A percentile compares a stretch with the other conserved stretches of the same genome.
phyloP scores from a whole-genome alignment of 441 rosid species.

The Populus hybrid region DNA sequence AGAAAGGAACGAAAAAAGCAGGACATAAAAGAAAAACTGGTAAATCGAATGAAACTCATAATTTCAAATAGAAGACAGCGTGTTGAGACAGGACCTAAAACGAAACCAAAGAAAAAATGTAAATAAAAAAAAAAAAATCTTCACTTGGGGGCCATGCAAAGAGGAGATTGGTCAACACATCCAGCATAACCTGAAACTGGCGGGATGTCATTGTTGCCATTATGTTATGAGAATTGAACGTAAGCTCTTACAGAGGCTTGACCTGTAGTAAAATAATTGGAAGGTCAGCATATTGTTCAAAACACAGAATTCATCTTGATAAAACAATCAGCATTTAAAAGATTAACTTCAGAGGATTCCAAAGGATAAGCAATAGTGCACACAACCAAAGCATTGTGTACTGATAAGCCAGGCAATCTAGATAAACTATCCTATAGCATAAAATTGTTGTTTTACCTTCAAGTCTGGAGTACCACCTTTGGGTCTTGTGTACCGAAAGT shows the following conservation, averaged over 20 bases:
- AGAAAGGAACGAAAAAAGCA: background rate
- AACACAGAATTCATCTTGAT: conserved; percentile 13
- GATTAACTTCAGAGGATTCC: conserved; percentile 10
- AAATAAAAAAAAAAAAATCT: conserved; percentile 28
- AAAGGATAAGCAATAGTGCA: background rate
- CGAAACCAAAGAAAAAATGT: background rate
- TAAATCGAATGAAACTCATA: background rate
- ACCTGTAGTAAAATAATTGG: conserved; percentile 49
- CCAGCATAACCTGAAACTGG: conserved; percentile 97
- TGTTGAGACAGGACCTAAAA: background rate
- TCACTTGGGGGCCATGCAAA: conserved; percentile 97
- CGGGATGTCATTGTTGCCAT: conserved; percentile 98
- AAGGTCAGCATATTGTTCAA: conserved; percentile 20
- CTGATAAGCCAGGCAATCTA: background rate
- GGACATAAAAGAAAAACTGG: background rate
- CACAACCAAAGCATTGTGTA: background rate
- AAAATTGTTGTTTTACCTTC: conserved; percentile 57
- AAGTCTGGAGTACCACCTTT: conserved; percentile 95
- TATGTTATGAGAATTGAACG: conserved; percentile 83
- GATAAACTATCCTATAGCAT: conserved; percentile 11
- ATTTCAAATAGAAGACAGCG: background rate
- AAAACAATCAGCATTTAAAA: conserved; percentile 10
- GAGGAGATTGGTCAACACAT: conserved; percentile 96
- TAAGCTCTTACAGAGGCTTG: conserved; percentile 97
- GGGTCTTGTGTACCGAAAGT: conserved; percentile 87